Evolutionary conservation across 495 filamentous ascomycete species (phyloP), one percentile per base, ranked within the genome.

Genomic region (Xylaria cubensis): DNA sequence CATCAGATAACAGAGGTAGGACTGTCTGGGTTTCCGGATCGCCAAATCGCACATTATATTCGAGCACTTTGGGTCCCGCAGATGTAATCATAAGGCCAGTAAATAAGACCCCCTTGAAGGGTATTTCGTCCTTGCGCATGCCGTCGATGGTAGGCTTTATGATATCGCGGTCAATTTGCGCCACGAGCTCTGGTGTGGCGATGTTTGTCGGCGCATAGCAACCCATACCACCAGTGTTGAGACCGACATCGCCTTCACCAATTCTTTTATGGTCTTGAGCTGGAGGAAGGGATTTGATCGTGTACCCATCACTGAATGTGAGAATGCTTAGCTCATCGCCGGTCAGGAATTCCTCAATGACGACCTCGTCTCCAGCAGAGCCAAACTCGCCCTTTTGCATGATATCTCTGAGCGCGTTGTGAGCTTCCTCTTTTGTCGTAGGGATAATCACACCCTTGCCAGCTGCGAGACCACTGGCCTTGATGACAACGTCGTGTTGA

Each of bases 201-300:
- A 98, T 92, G 69, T 88, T 90, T 0, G 94, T 97, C 21, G 94
- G 94, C 46, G 94, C 94, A 83, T 99, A 99, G 82, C 94, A 97
- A 69, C 96, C 96, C 96, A 99, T 98, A 17, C 96, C 97, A 61
- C 96, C 97, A 8, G 96, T 99, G 83, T 98, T 99, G 24, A 94
- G 92, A 3, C 96, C 96, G 46, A 89, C 87, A 76, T 99, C 96
- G 64, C 93, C 93, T 77, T 99, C 97, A 66, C 91, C 92, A 64
- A 97, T 92, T 62, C 92, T 89, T 86, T 99, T 99, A 84, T 98
- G 96, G 79, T 99, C 96, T 78, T 99, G 96, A 13, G 96, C 96
- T 1, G 97, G 90, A 48, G 94, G 94, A n/a, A 98, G 86, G 12
- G 91, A 92, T 75, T 87, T 88, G 74, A 97, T 92, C 4, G 92